Base-by-base conservation (phyloP, 192 early-diverging fungal species). In the Linnemannia elongata region DNA sequence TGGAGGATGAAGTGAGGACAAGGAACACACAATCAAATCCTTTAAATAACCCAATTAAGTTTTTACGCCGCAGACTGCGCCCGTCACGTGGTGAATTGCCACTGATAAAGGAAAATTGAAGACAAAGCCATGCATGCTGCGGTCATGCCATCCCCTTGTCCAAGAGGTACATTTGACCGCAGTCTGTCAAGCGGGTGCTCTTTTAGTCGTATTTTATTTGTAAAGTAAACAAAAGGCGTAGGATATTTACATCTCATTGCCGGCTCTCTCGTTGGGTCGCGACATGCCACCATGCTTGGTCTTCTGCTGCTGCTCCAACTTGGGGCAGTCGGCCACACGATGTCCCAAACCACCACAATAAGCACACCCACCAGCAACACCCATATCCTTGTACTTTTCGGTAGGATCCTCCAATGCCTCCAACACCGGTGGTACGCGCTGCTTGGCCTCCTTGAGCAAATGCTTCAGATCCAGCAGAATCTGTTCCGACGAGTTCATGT, bases 321-420 rank as follows among this genome's bases (percentile, higher is more conserved):
- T 96, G 18, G 96, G 96, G 88, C 97, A 99, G 75, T 96, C 93
- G 18, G 93, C 91, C 63, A 98, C 96, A 84, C 97, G 93, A 90
- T 99, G 97, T 39, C 97, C 97, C 39, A 99, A 85, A 69, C 98
- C 98, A 89, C 97, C 96, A 91, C 99, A 99, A 90, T 95, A 97
- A 9, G 95, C 93, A 82, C 98, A 99, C 68, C 98, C 97, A 84
- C 91, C 85, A 42, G 90, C 89, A 72, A 81, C 94, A 39, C 91
- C 91, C 27, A 97, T 89, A n/a, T 94, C 90, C 77, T 93, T 92
- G 87, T 96, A 97, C 84, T 95, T 94, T 77, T 97, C 97, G 1
- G 92, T 96, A 4, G 97, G 97, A 89, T 99, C 98, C 71, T 95
- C 95, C 63, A 99, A 82, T 1, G 93, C 94, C 69, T 94, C 92